A percentile compares a stretch with the other conserved stretches of the same genome.
These are phyloP conservation scores for Sesbania bispinosa DNA, from an alignment of 306 rosid genomes.

Conservation along the genomic window DNA sequence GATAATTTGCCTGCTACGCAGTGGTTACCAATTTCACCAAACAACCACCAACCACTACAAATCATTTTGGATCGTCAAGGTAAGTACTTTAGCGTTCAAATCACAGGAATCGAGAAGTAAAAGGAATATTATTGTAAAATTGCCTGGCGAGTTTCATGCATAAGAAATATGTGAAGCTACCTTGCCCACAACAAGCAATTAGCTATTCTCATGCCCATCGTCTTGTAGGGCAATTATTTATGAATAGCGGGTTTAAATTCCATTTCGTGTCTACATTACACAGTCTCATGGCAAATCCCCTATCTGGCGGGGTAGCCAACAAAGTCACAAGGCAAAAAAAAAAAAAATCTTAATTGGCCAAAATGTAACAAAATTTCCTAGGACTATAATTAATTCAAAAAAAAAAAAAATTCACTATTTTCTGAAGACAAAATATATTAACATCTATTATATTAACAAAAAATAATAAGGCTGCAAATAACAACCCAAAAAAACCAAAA, in stretches of 20 bases:
- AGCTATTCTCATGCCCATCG: too few relatives aligned
- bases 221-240: too few relatives aligned
- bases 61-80: background rate
- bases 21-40: slow-evolving; percentile 10
- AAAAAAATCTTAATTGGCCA: background rate
- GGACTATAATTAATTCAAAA: background rate
- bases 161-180: background rate
- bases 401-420: background rate
- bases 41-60: background rate
- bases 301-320: background rate
- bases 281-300: background rate
- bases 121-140: too few relatives aligned
- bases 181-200: background rate
- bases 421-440: background rate
- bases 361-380: background rate
- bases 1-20: background rate
- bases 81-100: background rate
- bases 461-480: slow-evolving; percentile 30
- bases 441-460: slow-evolving; percentile 33
- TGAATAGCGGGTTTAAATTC: too few relatives aligned
- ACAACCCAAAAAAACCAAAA: slow-evolving; percentile 16
- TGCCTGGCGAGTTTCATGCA: too few relatives aligned
- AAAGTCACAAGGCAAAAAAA: background rate
- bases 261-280: background rate
- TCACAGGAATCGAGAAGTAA: background rate